phyloP scores from a whole-genome alignment of 2,329 filamentous ascomycete genomes.

The Westerdykella sp. region DNA sequence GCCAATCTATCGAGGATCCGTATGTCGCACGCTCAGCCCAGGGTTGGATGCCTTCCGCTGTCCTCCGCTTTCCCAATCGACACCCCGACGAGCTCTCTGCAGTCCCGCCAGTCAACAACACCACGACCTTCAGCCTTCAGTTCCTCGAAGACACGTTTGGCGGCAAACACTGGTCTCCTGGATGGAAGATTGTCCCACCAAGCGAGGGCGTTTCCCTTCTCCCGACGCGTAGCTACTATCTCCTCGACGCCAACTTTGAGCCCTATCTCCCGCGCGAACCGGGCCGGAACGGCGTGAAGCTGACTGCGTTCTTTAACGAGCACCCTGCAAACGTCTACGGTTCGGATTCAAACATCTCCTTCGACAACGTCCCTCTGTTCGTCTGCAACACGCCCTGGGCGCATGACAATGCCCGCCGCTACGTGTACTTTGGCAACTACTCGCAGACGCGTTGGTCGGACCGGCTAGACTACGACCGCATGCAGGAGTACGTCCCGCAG shows the following conservation, averaged over 20 bases:
- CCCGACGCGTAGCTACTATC: constrained; percentile 38
- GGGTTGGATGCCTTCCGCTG: constrained; percentile 34
- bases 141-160: constrained; percentile 35
- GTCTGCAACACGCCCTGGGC: constrained; percentile 16
- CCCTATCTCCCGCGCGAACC: constrained; percentile 39
- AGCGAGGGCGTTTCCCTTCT: constrained; percentile 16
- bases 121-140: constrained; percentile 33
- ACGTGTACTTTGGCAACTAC: constrained; percentile 44
- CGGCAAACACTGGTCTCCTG: constrained; percentile 37
- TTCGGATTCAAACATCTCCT: constrained; percentile 20
- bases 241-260: constrained; percentile 34
- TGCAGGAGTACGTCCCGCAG: constrained; percentile 34
- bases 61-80: constrained; percentile 28
- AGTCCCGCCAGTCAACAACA: constrained; percentile 19
- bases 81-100: constrained; percentile 1
- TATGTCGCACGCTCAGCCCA: constrained; percentile 3
- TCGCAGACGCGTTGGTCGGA: constrained; percentile 41
- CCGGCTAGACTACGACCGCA: constrained; percentile 40
- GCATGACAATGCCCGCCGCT: constrained; percentile 15
- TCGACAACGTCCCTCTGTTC: constrained; percentile 40
- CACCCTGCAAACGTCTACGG: constrained; percentile 24
- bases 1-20: constrained; percentile 11
- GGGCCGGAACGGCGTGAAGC: constrained; percentile 42
- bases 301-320: constrained; percentile 43
- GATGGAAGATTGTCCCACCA: constrained; percentile 34